These are phyloP conservation scores for Cordyceps javanica DNA, from an alignment of 2,329 filamentous ascomycete genomes.

Conservation along the genomic window DNA sequence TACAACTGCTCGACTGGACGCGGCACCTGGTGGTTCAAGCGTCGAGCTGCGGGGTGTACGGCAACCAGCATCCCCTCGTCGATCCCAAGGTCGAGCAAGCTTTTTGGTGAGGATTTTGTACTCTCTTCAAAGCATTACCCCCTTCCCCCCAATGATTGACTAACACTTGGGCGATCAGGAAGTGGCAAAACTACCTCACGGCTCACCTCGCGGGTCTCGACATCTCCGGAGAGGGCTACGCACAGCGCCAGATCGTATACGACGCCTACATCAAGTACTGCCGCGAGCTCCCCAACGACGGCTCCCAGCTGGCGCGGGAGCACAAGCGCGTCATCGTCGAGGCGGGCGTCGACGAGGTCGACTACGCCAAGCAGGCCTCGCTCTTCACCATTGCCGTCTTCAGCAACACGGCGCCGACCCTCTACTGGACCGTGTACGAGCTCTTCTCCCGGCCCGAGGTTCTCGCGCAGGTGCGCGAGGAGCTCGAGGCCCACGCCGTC, in stretches of 20 bases:
- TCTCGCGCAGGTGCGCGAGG: slow-evolving; percentile 32
- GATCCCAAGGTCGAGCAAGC: slow-evolving; percentile 11
- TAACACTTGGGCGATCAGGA: neutral
- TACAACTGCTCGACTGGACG: slow-evolving; percentile 10
- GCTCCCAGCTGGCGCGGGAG: slow-evolving; percentile 13
- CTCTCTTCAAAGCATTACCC: neutral
- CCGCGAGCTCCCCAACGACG: slow-evolving; percentile 7
- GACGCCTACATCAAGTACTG: slow-evolving; percentile 16
- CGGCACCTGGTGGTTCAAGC: slow-evolving; percentile 14
- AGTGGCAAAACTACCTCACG: slow-evolving; percentile 10
- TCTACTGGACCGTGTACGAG: slow-evolving; percentile 40
- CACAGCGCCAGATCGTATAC: slow-evolving; percentile 16
- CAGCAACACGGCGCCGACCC: slow-evolving; percentile 35
- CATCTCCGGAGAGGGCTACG: slow-evolving; percentile 12
- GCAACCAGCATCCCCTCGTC: slow-evolving; percentile 13
- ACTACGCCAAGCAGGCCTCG: slow-evolving; percentile 11
- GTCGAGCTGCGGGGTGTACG: slow-evolving; percentile 15
- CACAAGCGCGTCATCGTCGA: slow-evolving; percentile 9
- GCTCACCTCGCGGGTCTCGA: slow-evolving; percentile 10
- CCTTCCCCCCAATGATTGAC: no score
- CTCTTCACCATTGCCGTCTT: slow-evolving; percentile 26
- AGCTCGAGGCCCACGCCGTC: slow-evolving; percentile 24
- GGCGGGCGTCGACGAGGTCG: neutral
- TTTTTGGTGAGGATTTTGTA: slow-evolving; percentile 10
- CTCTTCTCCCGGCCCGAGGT: slow-evolving; percentile 34